Evolutionary conservation across 176 grass and related monocot species (phyloP).

Genomic region (Oryza glaberrima): DNA sequence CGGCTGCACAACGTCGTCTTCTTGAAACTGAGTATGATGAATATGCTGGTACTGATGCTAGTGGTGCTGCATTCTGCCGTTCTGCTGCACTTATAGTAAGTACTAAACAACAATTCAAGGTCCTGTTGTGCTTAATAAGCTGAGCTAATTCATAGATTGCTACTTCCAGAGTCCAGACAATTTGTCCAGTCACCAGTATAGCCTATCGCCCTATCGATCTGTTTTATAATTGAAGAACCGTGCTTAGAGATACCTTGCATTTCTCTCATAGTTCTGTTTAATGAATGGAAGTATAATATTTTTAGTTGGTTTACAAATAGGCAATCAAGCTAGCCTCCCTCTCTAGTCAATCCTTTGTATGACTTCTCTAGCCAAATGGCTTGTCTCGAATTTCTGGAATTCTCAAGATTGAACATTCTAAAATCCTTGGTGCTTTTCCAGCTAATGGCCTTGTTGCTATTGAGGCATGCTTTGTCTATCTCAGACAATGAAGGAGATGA

Average conservation of each 20-base stretch:
- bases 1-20: constrained; percentile 74
- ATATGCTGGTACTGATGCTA: constrained; percentile 74
- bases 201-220: not conserved
- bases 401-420: constrained; percentile 16
- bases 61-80: constrained; percentile 83
- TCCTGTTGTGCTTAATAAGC: constrained; percentile 7
- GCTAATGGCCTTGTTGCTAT: constrained; percentile 83
- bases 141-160: not conserved
- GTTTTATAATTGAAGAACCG: not conserved
- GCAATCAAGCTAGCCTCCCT: not conserved
- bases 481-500: constrained; percentile 81
- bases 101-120: constrained; percentile 1
- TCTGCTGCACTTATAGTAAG: constrained; percentile 91
- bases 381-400: not conserved
- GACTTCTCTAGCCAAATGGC: not conserved
- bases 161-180: not conserved
- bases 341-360: not conserved
- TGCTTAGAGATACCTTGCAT: not conserved
- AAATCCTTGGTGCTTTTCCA: constrained; percentile 39
- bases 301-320: constrained; percentile 17
- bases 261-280: not conserved
- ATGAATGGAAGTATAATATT: constrained; percentile 11
- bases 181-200: constrained; percentile 11
- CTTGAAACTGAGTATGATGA: constrained; percentile 95
- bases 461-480: constrained; percentile 82